Conservation (phyloP, 2,329 filamentous ascomycete genomes). For the Apiospora saccharicola region DNA sequence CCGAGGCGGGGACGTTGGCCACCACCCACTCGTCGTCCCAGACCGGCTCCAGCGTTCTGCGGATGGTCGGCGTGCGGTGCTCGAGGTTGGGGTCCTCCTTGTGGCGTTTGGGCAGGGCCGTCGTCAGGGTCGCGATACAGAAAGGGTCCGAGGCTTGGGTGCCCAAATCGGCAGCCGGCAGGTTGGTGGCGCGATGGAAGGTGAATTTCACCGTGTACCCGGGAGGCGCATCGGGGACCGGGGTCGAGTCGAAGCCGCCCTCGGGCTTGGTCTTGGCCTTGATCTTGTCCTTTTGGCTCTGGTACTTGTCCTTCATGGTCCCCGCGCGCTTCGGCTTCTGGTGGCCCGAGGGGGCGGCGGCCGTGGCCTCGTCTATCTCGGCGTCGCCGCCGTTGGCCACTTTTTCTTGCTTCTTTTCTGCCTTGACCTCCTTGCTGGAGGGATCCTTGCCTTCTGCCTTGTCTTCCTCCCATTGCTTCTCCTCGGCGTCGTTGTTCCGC, state of each 20-base stretch:
- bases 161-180: conserved; percentile 83
- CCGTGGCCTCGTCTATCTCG: neutral
- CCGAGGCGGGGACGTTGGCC: conserved; percentile 81
- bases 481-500: neutral
- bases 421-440: neutral
- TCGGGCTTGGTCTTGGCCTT: conserved; percentile 61
- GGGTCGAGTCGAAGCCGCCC: conserved; percentile 82
- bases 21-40: conserved; percentile 92
- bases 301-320: conserved; percentile 43
- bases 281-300: conserved; percentile 46
- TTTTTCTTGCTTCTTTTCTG: neutral
- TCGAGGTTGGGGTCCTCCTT: conserved; percentile 83
- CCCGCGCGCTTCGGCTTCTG: conserved; percentile 22
- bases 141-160: conserved; percentile 85
- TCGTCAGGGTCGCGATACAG: conserved; percentile 77
- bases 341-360: neutral
- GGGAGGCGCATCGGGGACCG: conserved; percentile 74
- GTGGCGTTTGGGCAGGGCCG: conserved; percentile 75
- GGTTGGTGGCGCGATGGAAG: conserved; percentile 80
- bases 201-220: conserved; percentile 88
- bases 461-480: neutral
- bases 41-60: conserved; percentile 73
- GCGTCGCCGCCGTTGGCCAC: neutral
- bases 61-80: conserved; percentile 79
- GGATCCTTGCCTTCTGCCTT: neutral